Evolutionary conservation across 1,139 yeast genomes (phyloP), one percentile per base, ranked within the genome.

Genomic region (Spencermartinsiella ligniputridi): DNA sequence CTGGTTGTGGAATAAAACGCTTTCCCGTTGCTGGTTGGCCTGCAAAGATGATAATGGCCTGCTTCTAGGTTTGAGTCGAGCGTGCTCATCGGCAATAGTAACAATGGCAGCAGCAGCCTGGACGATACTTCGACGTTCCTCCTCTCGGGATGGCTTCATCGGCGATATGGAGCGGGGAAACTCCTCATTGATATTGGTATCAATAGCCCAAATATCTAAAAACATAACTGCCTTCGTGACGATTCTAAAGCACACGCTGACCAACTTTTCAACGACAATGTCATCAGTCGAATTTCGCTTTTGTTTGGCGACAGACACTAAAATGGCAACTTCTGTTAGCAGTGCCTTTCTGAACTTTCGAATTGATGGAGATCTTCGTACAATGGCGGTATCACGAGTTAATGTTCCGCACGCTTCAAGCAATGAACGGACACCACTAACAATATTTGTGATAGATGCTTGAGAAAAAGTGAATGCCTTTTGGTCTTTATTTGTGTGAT

Each of bases 301-400:
- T 46, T 85, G 88, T 57, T 85, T 88, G 2, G 97, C 96, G 55
- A 85, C 83, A 8, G 84, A 78, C 76, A 90, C 89, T 37, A 92
- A 70, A 48, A 83, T 84, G 45, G 94, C 90, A 84, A 97, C 85
- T 60, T 90, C 97, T 1, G 96, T 90, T 37, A 92, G 75, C 47
- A 92, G 69, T 17, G 82, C 74, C 63, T 90, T 90, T 53, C 98
- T 75, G 48, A 84, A 74, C 54, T 78, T 82, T 43, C 94, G 71
- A 16, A 92, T 81, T 4, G 77, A 65, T 2, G 89, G 87, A 39
- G 81, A 75, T 48, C 77, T 74, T 50, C 81, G 79, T 3, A 90
- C 96, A 35, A 87, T 75, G 36, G 80, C 82, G 49, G 88, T 83
- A 13, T 94, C 83, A 52, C 97, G 72, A 1, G 96, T 87, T 22